These are phyloP conservation scores for Neopestalotiopsis sp. DNA, from an alignment of 2,329 filamentous ascomycete genomes.

Conservation along the genomic window DNA sequence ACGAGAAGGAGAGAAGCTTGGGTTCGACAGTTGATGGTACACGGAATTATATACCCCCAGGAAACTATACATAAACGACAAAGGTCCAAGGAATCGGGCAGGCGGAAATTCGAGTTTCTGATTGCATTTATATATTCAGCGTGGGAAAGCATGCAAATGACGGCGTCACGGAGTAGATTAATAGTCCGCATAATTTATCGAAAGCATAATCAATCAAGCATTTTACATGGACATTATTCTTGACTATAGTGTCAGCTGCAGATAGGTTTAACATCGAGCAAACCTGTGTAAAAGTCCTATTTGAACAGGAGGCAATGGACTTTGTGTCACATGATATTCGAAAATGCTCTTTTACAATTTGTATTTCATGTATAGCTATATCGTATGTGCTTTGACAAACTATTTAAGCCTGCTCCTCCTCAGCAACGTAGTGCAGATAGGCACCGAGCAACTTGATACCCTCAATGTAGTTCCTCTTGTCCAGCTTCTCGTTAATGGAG, in stretches of 20 bases:
- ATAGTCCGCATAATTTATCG: neutral
- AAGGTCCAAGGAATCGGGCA: neutral
- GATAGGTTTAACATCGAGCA: too few species aligned
- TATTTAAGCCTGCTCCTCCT: conserved; percentile 64
- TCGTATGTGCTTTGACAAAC: neutral
- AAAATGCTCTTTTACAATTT: neutral
- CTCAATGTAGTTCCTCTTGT: conserved; percentile 97
- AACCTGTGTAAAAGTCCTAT: too few species aligned
- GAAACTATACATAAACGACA: neutral
- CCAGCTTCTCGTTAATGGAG: conserved; percentile 98
- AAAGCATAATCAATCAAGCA: neutral
- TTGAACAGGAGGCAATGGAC: too few species aligned
- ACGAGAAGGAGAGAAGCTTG: neutral
- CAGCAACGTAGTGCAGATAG: conserved; percentile 94
- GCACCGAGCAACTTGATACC: conserved; percentile 94
- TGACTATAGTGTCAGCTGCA: neutral
- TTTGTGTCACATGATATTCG: neutral
- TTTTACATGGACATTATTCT: too few species aligned
- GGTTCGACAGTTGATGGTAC: neutral
- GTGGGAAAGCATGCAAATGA: neutral
- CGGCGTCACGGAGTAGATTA: neutral
- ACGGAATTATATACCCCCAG: neutral
- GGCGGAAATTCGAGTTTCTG: neutral
- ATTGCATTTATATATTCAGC: neutral
- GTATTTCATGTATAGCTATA: neutral